Conservation (phyloP, 202 grass and related monocot genomes). For the Saccharum hybrid region DNA sequence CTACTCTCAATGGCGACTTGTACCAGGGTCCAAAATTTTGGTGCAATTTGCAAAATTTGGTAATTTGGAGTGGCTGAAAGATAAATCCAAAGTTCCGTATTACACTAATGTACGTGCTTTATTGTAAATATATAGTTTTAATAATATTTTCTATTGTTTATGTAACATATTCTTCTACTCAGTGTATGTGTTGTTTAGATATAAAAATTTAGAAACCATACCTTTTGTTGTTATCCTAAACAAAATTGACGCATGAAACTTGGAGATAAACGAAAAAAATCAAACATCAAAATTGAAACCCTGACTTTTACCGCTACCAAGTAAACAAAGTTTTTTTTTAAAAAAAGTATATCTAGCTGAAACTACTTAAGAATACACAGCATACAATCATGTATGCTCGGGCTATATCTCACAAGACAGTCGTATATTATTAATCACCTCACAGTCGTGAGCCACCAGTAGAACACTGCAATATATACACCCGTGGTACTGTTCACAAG, state of each 20-base stretch:
- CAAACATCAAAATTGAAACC: neutral
- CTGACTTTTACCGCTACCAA: neutral
- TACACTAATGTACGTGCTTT: neutral
- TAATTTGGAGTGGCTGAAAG: neutral
- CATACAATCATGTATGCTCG: neutral
- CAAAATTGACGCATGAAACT: neutral
- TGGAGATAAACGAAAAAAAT: neutral
- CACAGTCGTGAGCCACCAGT: constrained; percentile 33
- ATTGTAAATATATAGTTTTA: neutral
- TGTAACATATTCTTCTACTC: too few species aligned
- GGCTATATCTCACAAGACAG: neutral
- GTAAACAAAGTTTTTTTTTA: neutral
- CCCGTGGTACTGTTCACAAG: constrained; percentile 16
- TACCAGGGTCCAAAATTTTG: too few species aligned
- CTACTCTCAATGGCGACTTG: neutral
- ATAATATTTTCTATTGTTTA: neutral
- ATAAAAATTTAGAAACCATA: neutral
- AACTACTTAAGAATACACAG: neutral
- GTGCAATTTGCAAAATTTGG: neutral
- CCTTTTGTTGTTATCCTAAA: neutral
- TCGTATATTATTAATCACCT: constrained; percentile 29
- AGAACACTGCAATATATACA: constrained; percentile 48
- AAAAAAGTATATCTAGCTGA: neutral
- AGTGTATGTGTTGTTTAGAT: neutral
- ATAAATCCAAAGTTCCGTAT: neutral